Evolutionary conservation across 192 early-diverging fungal species (phyloP), one percentile per base, ranked within the genome.

Genomic region (Coemansia sp.): DNA sequence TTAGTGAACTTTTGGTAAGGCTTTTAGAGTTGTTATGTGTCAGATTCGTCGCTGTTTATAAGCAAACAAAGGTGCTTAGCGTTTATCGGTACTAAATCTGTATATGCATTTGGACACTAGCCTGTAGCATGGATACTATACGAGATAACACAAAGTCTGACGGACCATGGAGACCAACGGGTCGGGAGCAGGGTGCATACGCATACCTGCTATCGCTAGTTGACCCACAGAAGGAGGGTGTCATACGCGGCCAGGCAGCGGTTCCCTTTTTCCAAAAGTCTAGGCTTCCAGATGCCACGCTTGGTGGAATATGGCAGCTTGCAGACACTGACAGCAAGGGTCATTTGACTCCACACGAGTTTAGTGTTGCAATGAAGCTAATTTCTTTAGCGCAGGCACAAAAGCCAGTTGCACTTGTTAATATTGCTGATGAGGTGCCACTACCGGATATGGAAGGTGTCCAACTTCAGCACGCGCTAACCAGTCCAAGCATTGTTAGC

Each of bases 241-340:
- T 88, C 52, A 82, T 93, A 33, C 86, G 82, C 6, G 91, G 91
- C 17, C 75, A 85, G 39, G 79, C 85, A 54, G 91, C 90, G 19
- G 90, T 91, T 25, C 85, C 82, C 3, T 91, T 93, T 64, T 88
- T 91, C 82, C 85, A 85, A 57, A 88, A 85, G 61, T 91, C 89
- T 1, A 84, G 86, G n/a, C 80, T 93, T 0, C 81, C 89, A 0
- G 78, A 83, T 23, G 72, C 82, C 17, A 70, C 84, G 19, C 78
- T 93, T 17, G 88, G 87, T 46, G 80, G 89, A 83, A 92, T 98
- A 54, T 98, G 96, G 96, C 85, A 93, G 51, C 75, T 90, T n/a
- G 88, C 89, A 6, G 93, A 95, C 72, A 60, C 81, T 3, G 88
- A 92, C 25, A 85, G 88, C 68, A 86, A 87, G 61, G 96, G 95